A percentile compares a stretch with the other conserved stretches of the same genome.
Evolutionary conservation across 352 stramenopile species (phyloP).

Genomic region (Phytopythium montanum): DNA sequence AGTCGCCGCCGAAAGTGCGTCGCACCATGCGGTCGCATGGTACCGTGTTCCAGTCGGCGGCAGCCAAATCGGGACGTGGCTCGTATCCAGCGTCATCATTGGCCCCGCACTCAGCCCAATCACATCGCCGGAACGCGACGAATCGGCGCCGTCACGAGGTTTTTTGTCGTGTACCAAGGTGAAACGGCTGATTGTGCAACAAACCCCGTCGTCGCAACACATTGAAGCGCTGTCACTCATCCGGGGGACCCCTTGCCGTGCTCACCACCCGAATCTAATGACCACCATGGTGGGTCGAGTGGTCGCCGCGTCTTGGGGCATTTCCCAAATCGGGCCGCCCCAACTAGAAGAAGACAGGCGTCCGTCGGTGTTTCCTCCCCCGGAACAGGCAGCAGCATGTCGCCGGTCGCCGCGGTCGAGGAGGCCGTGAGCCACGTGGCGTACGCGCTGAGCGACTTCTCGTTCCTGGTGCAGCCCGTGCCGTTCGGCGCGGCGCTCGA

Average conservation of each 20-base stretch:
- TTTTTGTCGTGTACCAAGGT: not conserved
- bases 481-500: conserved; percentile 58
- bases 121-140: conserved; percentile 1
- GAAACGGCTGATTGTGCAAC: conserved; percentile 6
- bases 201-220: not conserved
- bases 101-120: conserved; percentile 13
- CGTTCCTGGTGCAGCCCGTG: conserved; percentile 63
- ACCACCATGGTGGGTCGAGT: not conserved
- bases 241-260: not conserved
- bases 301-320: not conserved
- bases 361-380: not conserved
- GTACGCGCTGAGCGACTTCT: conserved; percentile 75
- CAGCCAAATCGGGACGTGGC: conserved; percentile 11
- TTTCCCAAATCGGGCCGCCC: not conserved
- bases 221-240: conserved; percentile 5
- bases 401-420: conserved; percentile 36
- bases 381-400: conserved; percentile 11
- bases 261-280: conserved; percentile 2
- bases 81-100: conserved; percentile 12
- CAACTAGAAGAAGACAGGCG: conserved; percentile 1
- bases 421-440: conserved; percentile 78
- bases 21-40: not conserved
- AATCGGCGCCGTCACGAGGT: conserved; percentile 4
- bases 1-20: too few species aligned
- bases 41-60: not conserved